These are phyloP conservation scores for Betula pendula DNA, from an alignment of 306 rosid species.

Conservation along the genomic window DNA sequence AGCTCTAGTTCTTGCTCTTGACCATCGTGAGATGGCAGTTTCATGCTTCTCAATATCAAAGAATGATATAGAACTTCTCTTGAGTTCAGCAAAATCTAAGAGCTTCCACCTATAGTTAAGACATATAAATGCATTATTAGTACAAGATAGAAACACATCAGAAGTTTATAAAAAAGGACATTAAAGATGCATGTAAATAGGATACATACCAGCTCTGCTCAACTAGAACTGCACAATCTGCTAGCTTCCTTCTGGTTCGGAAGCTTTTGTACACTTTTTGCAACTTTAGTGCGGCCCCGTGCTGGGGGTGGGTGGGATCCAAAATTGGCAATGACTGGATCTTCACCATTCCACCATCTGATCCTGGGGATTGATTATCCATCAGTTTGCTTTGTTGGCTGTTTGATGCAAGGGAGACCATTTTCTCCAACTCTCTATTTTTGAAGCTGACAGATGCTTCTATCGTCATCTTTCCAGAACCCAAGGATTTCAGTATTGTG, in stretches of 20 bases:
- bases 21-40: conserved; percentile 96
- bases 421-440: conserved; percentile 45
- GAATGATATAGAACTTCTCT: conserved; percentile 89
- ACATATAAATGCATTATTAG: conserved; percentile 22
- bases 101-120: conserved; percentile 85
- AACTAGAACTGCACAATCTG: conserved; percentile 98
- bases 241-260: conserved; percentile 91
- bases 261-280: conserved; percentile 99
- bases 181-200: conserved; percentile 1
- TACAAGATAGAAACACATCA: conserved; percentile 26
- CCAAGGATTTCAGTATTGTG: conserved; percentile 52
- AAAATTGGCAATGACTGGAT: conserved; percentile 41
- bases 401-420: conserved; percentile 28
- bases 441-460: conserved; percentile 81
- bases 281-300: conserved; percentile 85
- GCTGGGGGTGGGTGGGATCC: conserved; percentile 69
- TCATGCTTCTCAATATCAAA: conserved; percentile 95
- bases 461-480: conserved; percentile 70
- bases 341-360: conserved; percentile 38
- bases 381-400: conserved; percentile 45
- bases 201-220: conserved; percentile 92
- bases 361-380: conserved; percentile 34
- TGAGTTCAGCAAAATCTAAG: conserved; percentile 92
- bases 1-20: conserved; percentile 96
- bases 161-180: conserved; percentile 2